Base-by-base conservation (phyloP, 805 yeast species). In the Zygosaccharomyces bisporus region DNA sequence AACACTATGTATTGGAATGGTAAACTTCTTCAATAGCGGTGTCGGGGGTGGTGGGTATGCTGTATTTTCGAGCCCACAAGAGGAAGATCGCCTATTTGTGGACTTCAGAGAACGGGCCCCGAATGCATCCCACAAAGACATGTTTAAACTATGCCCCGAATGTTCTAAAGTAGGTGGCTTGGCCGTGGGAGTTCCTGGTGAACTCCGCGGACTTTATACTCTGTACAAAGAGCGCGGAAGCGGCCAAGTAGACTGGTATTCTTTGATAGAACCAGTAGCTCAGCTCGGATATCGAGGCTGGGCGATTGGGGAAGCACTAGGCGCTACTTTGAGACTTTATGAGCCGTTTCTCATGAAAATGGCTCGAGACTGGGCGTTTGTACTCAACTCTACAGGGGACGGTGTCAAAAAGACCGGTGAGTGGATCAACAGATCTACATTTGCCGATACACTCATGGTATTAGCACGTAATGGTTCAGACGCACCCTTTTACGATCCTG, bases 51-150 rank as follows among this genome's bases (percentile, higher is more conserved):
- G 99, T 7, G 87, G 85, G 0, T 88, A 77, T 55, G 83, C 85
- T 34, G 75, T 80, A 1, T 51, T 45, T 42, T 51, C 63, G 2
- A 47, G 54, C 19, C 43, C 60, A 34, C 64, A 62, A 20, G 68
- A 72, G 9, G 72, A 74, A 6, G 72, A 74, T 1, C 76, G 83
- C 1, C 51, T 83, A 2, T 72, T 82, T 21, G 78, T 90, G 33
- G 95, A 91, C 65, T 95, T 93, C 23, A 72, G 99, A 50, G 99
- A 91, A 61, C 78, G 76, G 70, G 96, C 97, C 0, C 97, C 98
- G 0, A 64, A 59, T 2, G 56, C 41, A 1, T 77, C 93, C 3
- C 68, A 69, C 54, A 76, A 77, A 50, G 71, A 81, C 51, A 88
- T 90, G 95, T 89, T 69, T 50, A 64, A 68, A 29, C 60, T 60